Percentiles rank a stretch among this genome's conserved stretches.
Conservation (phyloP, 352 stramenopile species). For the Phytophthora sp. region DNA sequence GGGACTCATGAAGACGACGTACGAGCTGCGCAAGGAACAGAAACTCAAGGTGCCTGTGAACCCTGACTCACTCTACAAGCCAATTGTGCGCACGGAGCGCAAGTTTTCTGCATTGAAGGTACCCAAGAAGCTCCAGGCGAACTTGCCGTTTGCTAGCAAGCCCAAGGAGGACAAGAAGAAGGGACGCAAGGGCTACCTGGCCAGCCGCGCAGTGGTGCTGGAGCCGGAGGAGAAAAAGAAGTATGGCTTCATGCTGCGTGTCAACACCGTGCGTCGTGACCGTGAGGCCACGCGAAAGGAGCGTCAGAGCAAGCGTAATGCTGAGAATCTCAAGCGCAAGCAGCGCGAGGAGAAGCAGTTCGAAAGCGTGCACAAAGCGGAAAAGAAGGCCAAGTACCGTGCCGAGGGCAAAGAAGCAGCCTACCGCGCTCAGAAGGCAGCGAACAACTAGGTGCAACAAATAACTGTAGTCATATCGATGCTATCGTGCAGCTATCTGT, state of each 20-base stretch:
- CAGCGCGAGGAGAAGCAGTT: constrained; percentile 92
- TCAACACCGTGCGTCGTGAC: constrained; percentile 98
- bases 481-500: too few species aligned
- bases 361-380: constrained; percentile 75
- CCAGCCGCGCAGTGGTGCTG: constrained; percentile 93
- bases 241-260: constrained; percentile 96
- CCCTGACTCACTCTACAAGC: constrained; percentile 98
- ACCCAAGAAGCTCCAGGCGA: constrained; percentile 97
- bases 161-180: constrained; percentile 95
- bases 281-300: constrained; percentile 94
- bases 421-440: constrained; percentile 59
- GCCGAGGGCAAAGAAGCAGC: constrained; percentile 79
- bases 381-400: constrained; percentile 90
- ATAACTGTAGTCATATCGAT: constrained; percentile 7
- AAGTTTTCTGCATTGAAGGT: constrained; percentile 95
- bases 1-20: constrained; percentile 95
- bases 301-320: constrained; percentile 87
- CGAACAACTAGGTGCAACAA: constrained; percentile 21
- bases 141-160: constrained; percentile 97
- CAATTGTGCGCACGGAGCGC: constrained; percentile 93
- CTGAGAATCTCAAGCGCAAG: constrained; percentile 93
- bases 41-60: constrained; percentile 96
- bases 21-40: constrained; percentile 94
- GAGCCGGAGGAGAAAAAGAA: constrained; percentile 97
- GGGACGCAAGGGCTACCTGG: constrained; percentile 84